Base-by-base conservation (phyloP, 768 basidiomycete species). In the Amanita rimosa region DNA sequence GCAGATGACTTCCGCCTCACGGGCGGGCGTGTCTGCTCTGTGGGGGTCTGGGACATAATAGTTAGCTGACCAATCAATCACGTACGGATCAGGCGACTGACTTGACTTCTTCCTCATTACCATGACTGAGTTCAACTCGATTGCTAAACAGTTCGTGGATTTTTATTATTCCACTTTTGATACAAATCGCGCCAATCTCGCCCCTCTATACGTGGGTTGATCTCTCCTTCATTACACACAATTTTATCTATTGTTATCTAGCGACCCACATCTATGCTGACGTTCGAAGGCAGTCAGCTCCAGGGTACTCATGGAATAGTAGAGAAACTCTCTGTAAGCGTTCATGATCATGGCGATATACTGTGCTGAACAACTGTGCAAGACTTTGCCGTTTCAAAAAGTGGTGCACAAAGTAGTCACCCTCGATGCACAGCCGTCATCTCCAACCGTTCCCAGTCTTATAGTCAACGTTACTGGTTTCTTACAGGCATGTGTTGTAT, bases 401-500 rank as follows among this genome's bases (percentile, higher is more conserved):
- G 89, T 97, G 43, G 65, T 67, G 57, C 95, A 97, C 73, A 76
- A 79, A 44, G 74, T 97, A 57, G 70, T 78, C 17, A 97, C 92
- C 6, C 66, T 80, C 36, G 93, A 96, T 62, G 86, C 83, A 10
- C 96, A 98, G 63, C 95, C 94, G 1, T 87, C 93, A 1, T 74
- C 75, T 4, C 64, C 68, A 2, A 56, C 65, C 6, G 60, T 73
- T 8, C 74, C 79, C 1, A 81, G 78, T 55, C 64, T 81, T 51
- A 63, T 90, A 43, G 90, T 97, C 50, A 80, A 81, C 61, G 91
- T 98, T 16, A 96, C 93, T n/a, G 95, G 95, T 3, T 63, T 80
- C 39, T 70, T 97, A 33, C 31, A 83, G 40, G 94, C 89, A 55
- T 54, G 79, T 67, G 22, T 37, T 29, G 11, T 21, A 13, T 10